phyloP scores from a whole-genome alignment of 352 stramenopile genomes.

The Hyaloperonospora brassicae region DNA sequence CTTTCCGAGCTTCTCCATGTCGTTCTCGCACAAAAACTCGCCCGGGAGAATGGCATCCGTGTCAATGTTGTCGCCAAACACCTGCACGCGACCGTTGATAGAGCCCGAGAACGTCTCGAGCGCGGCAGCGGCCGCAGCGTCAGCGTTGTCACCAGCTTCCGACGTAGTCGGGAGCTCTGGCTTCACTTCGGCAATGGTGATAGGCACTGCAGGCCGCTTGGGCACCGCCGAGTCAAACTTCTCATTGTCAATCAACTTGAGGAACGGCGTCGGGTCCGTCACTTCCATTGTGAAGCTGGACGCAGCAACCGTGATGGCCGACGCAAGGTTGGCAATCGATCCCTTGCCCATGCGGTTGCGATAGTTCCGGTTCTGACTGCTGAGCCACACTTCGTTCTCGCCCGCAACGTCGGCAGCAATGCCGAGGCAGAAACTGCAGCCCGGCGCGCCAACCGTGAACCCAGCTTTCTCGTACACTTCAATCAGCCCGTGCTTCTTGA shows the following conservation, averaged over 20 bases:
- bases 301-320: constrained; percentile 55
- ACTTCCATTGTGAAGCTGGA: constrained; percentile 79
- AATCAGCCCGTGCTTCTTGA: constrained; percentile 58
- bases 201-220: too few species aligned
- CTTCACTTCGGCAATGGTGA: too few species aligned
- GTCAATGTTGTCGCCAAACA: constrained; percentile 87
- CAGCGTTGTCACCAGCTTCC: too few species aligned
- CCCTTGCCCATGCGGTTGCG: constrained; percentile 79
- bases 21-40: constrained; percentile 78
- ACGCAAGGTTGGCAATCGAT: constrained; percentile 70
- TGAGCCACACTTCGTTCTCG: constrained; percentile 72
- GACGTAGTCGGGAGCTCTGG: too few species aligned
- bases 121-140: too few species aligned
- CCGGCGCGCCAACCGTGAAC: constrained; percentile 67
- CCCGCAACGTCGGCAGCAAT: constrained; percentile 72
- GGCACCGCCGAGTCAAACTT: too few species aligned
- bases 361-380: constrained; percentile 81
- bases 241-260: too few species aligned
- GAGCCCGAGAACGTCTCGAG: too few species aligned
- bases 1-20: constrained; percentile 78
- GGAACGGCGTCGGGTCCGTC: constrained; percentile 30
- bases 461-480: constrained; percentile 73
- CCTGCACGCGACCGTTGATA: constrained; percentile 25
- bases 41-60: constrained; percentile 82
- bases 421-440: constrained; percentile 77